Evolutionary conservation across 2,329 filamentous ascomycete species (phyloP).

Genomic region (Tolypocladium album): DNA sequence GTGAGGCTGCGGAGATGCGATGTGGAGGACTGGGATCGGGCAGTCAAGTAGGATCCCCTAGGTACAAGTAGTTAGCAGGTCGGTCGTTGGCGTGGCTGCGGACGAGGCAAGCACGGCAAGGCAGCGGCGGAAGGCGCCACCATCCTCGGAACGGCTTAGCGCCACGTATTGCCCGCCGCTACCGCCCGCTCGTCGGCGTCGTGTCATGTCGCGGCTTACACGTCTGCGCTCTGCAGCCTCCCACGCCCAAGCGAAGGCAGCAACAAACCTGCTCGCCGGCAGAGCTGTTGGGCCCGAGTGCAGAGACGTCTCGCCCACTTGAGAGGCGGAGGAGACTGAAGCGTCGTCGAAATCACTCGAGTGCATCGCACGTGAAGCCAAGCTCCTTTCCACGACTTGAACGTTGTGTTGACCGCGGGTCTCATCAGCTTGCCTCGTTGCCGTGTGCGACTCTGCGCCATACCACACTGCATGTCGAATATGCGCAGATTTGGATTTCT

Average conservation of each 20-base stretch:
- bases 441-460: not conserved
- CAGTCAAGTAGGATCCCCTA: not conserved
- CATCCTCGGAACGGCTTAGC: constrained; percentile 3
- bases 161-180: not conserved
- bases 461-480: not conserved
- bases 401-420: constrained; percentile 10
- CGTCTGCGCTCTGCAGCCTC: too few relatives aligned
- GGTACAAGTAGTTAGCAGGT: not conserved
- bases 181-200: not conserved
- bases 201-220: not conserved
- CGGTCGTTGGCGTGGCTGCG: not conserved
- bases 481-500: not conserved
- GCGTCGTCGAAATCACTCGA: constrained; percentile 9
- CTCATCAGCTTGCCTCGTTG: not conserved
- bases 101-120: not conserved
- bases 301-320: constrained; percentile 27
- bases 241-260: too few relatives aligned
- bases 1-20: not conserved
- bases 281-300: constrained; percentile 15
- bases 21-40: not conserved
- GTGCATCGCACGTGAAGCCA: constrained; percentile 4
- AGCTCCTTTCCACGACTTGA: constrained; percentile 6
- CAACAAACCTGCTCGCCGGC: too few relatives aligned
- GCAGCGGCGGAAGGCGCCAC: not conserved
- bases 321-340: constrained; percentile 24